Base-by-base conservation (phyloP, 371 early-diverging fungal species). In the Mucor indicus region DNA sequence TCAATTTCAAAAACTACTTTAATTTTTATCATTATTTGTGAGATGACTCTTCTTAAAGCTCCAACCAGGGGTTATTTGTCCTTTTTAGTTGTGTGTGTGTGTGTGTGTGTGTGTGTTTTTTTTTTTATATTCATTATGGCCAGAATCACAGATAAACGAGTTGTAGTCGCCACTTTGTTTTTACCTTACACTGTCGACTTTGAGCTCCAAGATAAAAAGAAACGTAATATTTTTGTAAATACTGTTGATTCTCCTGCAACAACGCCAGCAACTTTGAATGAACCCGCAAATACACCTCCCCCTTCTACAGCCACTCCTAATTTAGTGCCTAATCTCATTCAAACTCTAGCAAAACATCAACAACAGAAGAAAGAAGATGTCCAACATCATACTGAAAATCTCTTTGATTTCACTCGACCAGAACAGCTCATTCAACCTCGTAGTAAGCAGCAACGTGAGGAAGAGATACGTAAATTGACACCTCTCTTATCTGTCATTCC, bases 171-270 rank as follows among this genome's bases (percentile, higher is more conserved):
- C 8, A 77, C 84, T 15, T 59, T 89, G 17, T 89, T 85, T 54
- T 72, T 85, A 19, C 90, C 90, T 1, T 78, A 77, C 44, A 84
- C 87, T 17, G 81, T 80, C 52, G 77, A 79, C 54, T 77, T 81
- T 68, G 62, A 75, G 51, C 40, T 61, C n/a, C 19, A 48, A 29
- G 62, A 50, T 8, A 48, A 44, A 27, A 61, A 55, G 24, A 47
- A 36, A 25, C 44, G 36, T 12, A 11, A 33, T 13, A 4, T 33
- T 4, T 7, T 15, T 15, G n/a, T 4, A 11, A 11, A 5, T 33
- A 9, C 35, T 20, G 15, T 38, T 31, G 23, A 30, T 36, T 23
- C 11, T 0, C 6, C 31, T 30, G 25, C 5, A 21, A 24, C 2
- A 23, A 39, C 23, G 6, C 5, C 24, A 9, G n/a, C 4, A 7